Evolutionary conservation across 176 grass and related monocot species (phyloP).

Genomic region (Aechmea fasciata): DNA sequence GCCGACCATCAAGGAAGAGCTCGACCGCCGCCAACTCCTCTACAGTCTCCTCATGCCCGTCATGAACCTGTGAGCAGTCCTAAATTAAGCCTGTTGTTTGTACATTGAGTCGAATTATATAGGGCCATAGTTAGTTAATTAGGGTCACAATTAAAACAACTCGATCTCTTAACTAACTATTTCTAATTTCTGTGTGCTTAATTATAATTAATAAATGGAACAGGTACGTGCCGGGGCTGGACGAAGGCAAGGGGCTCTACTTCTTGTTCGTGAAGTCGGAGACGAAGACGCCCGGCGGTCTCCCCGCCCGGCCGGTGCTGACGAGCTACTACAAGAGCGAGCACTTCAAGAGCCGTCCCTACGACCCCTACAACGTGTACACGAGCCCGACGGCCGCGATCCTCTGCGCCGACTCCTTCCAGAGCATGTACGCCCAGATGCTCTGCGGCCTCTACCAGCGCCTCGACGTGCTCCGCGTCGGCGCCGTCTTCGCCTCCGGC

Average conservation of each 20-base stretch:
- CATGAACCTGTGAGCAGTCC: conserved; percentile 70
- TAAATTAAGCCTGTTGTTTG: too few relatives aligned
- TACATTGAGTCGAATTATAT: too few relatives aligned
- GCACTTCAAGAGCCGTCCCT: conserved; percentile 71
- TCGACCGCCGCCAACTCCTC: conserved; percentile 80
- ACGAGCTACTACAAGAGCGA: conserved; percentile 99
- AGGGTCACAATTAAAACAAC: too few relatives aligned
- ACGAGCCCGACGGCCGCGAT: conserved; percentile 84
- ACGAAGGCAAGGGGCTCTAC: conserved; percentile 89
- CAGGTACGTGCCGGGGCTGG: conserved; percentile 68
- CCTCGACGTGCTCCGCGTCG: conserved; percentile 77
- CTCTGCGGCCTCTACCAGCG: conserved; percentile 82
- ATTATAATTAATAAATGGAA: conserved; percentile 1
- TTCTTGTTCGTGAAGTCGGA: conserved; percentile 97
- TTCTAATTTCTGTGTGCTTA: background rate
- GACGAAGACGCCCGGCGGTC: conserved; percentile 74
- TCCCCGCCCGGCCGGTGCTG: conserved; percentile 75
- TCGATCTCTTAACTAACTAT: background rate
- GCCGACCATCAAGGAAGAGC: conserved; percentile 86
- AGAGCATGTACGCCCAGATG: conserved; percentile 99
- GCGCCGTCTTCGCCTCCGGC: conserved; percentile 92
- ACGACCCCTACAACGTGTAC: conserved; percentile 84
- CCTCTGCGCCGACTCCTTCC: conserved; percentile 86
- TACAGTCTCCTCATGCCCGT: conserved; percentile 93
- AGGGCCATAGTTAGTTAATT: too few relatives aligned